A percentile compares a stretch with the other conserved stretches of the same genome.
These are phyloP conservation scores for Evernia prunastri DNA, from an alignment of 495 filamentous ascomycete species.

Conservation along the genomic window DNA sequence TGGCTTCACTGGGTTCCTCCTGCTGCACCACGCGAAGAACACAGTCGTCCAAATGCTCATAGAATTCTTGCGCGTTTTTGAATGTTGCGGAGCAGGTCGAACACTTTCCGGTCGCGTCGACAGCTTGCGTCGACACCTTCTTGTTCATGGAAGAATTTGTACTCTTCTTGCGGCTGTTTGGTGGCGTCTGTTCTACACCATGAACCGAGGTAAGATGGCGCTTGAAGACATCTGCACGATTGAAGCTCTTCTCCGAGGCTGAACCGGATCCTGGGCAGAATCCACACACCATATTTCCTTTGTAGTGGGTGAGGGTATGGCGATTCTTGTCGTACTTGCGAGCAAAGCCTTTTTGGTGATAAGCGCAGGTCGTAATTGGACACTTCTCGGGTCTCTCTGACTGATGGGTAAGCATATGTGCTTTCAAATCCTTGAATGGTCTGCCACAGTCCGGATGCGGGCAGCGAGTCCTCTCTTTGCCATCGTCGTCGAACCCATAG, in stretches of 20 bases:
- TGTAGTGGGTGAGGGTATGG: conserved; percentile 98
- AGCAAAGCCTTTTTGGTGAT: conserved; percentile 91
- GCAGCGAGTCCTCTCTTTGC: conserved; percentile 64
- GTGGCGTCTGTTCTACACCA: conserved; percentile 89
- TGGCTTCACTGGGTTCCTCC: conserved; percentile 90
- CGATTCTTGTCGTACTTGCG: conserved; percentile 98
- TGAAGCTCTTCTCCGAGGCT: conserved; percentile 94
- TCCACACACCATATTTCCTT: conserved; percentile 98
- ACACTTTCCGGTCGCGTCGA: conserved; percentile 84
- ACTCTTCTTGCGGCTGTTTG: conserved; percentile 87
- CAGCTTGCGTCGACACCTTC: conserved; percentile 54
- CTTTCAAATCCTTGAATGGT: conserved; percentile 89
- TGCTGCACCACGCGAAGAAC: conserved; percentile 96
- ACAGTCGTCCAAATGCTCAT: conserved; percentile 98
- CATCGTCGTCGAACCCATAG: conserved; percentile 54
- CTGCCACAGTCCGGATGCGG: conserved; percentile 79
- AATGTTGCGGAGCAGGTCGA: conserved; percentile 92
- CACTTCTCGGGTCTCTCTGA: conserved; percentile 94
- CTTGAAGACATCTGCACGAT: conserved; percentile 98
- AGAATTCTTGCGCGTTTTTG: conserved; percentile 92
- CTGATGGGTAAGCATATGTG: conserved; percentile 95
- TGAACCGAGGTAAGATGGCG: conserved; percentile 91
- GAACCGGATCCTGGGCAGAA: conserved; percentile 94
- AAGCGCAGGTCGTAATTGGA: conserved; percentile 89
- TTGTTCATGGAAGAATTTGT: conserved; percentile 37